These are phyloP conservation scores for Ustilago hordei DNA, from an alignment of 1,284 basidiomycete genomes.

Conservation along the genomic window DNA sequence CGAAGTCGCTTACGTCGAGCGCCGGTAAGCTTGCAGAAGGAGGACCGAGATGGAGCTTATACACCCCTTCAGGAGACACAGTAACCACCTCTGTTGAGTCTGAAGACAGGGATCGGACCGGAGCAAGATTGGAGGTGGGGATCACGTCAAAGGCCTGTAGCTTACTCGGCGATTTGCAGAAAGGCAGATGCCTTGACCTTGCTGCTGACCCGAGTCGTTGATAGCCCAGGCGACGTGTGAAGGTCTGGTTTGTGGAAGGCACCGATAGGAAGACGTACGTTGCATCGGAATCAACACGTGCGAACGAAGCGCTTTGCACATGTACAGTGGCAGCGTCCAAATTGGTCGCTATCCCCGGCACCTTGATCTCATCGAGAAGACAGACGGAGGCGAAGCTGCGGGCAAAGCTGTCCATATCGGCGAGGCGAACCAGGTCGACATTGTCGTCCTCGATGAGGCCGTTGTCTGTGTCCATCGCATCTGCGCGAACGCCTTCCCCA, in stretches of 20 bases:
- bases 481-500: slow-evolving; percentile 18
- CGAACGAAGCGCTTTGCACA: slow-evolving; percentile 20
- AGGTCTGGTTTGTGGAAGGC: slow-evolving; percentile 26
- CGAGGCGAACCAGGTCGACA: slow-evolving; percentile 27
- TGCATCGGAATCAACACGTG: slow-evolving; percentile 10
- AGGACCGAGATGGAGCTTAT: slow-evolving; percentile 35
- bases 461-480: slow-evolving; percentile 18
- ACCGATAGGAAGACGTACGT: slow-evolving; percentile 34
- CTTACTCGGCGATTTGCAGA: slow-evolving; percentile 32
- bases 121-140: slow-evolving; percentile 9
- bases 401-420: slow-evolving; percentile 53
- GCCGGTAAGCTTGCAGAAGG: slow-evolving; percentile 13
- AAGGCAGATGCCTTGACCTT: slow-evolving; percentile 21
- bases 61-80: not conserved
- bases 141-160: slow-evolving; percentile 9
- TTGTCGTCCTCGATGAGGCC: slow-evolving; percentile 25
- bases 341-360: not conserved
- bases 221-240: slow-evolving; percentile 34
- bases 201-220: slow-evolving; percentile 15
- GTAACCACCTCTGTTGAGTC: slow-evolving; percentile 24
- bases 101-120: slow-evolving; percentile 7
- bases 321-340: slow-evolving; percentile 2
- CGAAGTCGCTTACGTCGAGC: slow-evolving; percentile 29
- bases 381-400: slow-evolving; percentile 54
- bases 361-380: slow-evolving; percentile 56